phyloP scores from a whole-genome alignment of 192 early-diverging fungal genomes.

The Endogone sp. region DNA sequence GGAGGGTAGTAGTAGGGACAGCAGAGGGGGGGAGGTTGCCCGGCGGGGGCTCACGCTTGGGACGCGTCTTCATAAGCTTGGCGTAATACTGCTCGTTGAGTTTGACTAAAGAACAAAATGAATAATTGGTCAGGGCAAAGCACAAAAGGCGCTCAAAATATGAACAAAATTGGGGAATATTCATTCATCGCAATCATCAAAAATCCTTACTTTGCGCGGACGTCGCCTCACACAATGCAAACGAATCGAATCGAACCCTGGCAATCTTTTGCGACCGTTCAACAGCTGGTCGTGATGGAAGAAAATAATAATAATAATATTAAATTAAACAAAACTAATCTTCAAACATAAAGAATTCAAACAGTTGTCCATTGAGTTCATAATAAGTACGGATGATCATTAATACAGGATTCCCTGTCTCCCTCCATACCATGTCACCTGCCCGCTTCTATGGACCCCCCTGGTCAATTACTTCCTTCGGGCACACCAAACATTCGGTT shows the following conservation, averaged over 20 bases:
- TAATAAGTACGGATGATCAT: too few species aligned
- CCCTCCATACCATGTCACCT: too few species aligned
- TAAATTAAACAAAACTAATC: not conserved
- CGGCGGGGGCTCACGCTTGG: slow-evolving; percentile 10
- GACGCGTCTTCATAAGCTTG: slow-evolving; percentile 18
- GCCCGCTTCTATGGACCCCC: too few species aligned
- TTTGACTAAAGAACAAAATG: slow-evolving; percentile 30
- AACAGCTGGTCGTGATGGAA: slow-evolving; percentile 51
- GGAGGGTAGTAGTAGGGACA: not conserved
- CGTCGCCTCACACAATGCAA: slow-evolving; percentile 81
- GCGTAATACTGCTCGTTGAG: slow-evolving; percentile 31
- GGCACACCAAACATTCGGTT: too few species aligned
- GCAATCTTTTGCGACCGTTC: slow-evolving; percentile 85
- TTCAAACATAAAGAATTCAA: too few species aligned
- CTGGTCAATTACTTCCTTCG: too few species aligned
- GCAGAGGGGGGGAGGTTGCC: not conserved
- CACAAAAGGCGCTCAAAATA: not conserved
- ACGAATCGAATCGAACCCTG: slow-evolving; percentile 84
- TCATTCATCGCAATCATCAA: slow-evolving; percentile 45
- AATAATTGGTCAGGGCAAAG: too few species aligned
- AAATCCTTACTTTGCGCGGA: slow-evolving; percentile 68
- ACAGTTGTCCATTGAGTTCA: too few species aligned
- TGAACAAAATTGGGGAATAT: slow-evolving; percentile 24
- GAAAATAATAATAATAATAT: not conserved
- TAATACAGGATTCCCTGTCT: too few species aligned